Evolutionary conservation across 1,284 basidiomycete species (phyloP).

Genomic region (Stereum hirsutum): DNA sequence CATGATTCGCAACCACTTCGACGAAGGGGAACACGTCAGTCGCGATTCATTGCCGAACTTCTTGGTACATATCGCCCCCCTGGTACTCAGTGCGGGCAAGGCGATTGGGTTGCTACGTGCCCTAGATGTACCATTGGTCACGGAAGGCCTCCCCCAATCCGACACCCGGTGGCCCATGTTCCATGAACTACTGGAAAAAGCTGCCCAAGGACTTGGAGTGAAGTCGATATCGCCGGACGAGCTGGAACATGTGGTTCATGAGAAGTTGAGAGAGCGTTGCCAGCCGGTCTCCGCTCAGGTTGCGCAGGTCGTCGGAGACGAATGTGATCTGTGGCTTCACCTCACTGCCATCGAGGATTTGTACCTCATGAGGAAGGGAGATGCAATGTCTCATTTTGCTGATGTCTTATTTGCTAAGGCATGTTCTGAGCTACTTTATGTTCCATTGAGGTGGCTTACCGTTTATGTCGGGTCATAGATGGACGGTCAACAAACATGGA

Average conservation of each 20-base stretch:
- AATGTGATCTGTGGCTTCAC: conserved; percentile 65
- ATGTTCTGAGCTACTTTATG: too few relatives aligned
- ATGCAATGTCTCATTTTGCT: conserved; percentile 64
- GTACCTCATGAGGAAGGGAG: conserved; percentile 65
- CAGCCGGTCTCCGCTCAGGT: conserved; percentile 45
- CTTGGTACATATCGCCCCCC: conserved; percentile 45
- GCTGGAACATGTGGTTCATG: conserved; percentile 53
- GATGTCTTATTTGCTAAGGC: conserved; percentile 70
- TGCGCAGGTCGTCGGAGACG: conserved; percentile 51
- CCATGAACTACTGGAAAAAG: conserved; percentile 16
- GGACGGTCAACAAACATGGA: conserved; percentile 62
- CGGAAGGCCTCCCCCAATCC: not conserved
- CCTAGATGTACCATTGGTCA: conserved; percentile 21
- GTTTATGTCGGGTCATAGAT: conserved; percentile 46
- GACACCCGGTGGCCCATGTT: conserved; percentile 22
- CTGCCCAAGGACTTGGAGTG: not conserved
- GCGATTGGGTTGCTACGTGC: conserved; percentile 62
- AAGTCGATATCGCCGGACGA: conserved; percentile 39
- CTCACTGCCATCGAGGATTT: conserved; percentile 66
- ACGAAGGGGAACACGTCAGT: conserved; percentile 16
- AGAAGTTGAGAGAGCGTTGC: conserved; percentile 54
- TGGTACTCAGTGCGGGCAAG: conserved; percentile 68
- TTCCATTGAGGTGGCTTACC: too few relatives aligned
- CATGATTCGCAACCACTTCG: conserved; percentile 35
- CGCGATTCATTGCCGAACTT: conserved; percentile 47